Base-by-base conservation (phyloP, 495 filamentous ascomycete species). In the Xylaria nigripes region DNA sequence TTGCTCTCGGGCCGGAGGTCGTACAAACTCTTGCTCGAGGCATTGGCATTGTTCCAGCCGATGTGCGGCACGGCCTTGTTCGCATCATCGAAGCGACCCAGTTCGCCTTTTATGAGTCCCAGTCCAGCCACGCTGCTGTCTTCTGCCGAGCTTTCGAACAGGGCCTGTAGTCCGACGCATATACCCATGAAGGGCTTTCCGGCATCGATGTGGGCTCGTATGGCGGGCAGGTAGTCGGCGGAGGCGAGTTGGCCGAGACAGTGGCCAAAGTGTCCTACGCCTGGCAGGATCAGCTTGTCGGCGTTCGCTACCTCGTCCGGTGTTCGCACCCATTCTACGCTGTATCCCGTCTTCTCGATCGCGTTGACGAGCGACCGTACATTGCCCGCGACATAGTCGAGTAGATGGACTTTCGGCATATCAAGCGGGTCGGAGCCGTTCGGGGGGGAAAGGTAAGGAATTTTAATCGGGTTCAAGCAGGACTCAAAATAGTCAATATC, bases 151-250 rank as follows among this genome's bases (percentile, higher is more conserved):
- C 86, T 83, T 51, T 86, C 78, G 60, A 96, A 97, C 3, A 98
- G 72, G 1, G 87, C 90, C 65, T 98, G 93, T 6, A 96, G 68
- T 0, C 93, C 93, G 51, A 98, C 93, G 64, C 93, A 98, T 49
- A 98, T 96, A 4, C 89, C 93, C 86, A 98, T 91, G 66, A 98
- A 98, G 2, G 90, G 91, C 66, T 96, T 96, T 7, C 89, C 90
- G 10, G 86, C 79, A 34, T 83, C 76, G 59, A 97, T 88, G 70
- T 95, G 89, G 51, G 80, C 72, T 58, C 76, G 81, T 34, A 97
- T 82, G 3, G 90, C 86, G 50, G 85, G 83, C 44, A 90, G 68
- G 69, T 89, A 97, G 49, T 87, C 89, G 25, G 89, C 86, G 18
- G 78, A 74, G 9, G 84, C 75, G 48, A 97, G 80, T 62, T 93